phyloP scores from a whole-genome alignment of 139 green algal genomes.

The Chlamydomonas schloesseri region DNA sequence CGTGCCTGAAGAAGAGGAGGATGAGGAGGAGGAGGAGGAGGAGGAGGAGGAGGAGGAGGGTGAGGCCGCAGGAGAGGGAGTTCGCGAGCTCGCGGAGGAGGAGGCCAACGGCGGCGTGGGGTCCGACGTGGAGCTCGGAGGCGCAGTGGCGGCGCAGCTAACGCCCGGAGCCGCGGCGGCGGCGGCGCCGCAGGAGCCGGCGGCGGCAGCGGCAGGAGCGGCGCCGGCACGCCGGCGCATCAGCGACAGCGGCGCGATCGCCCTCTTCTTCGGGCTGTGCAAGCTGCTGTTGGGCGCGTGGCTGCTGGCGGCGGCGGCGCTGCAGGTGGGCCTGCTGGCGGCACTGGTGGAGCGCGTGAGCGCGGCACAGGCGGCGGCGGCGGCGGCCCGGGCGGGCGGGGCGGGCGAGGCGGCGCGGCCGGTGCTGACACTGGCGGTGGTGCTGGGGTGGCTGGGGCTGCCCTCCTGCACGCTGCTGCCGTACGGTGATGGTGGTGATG shows the following conservation, averaged over 20 bases:
- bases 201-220: not conserved
- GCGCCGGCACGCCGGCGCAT: not conserved
- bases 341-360: not conserved
- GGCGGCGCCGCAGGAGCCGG: not conserved
- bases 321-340: constrained; percentile 15
- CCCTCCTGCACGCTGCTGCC: not conserved
- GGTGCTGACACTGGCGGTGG: not conserved
- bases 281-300: not conserved
- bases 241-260: not conserved
- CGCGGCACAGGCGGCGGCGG: not conserved
- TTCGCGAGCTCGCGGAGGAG: no score
- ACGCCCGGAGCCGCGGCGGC: no score
- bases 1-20: no score
- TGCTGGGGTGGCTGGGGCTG: constrained; percentile 27
- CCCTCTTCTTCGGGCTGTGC: not conserved
- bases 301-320: not conserved
- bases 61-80: no score
- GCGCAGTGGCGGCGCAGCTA: no score
- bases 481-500: no score
- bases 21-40: no score
- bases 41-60: no score
- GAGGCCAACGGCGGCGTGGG: no score
- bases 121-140: no score
- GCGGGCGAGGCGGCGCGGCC: no score
- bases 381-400: not conserved